Conservation (phyloP, 2,329 filamentous ascomycete genomes). For the Cladosporium austrohemisphaericum region DNA sequence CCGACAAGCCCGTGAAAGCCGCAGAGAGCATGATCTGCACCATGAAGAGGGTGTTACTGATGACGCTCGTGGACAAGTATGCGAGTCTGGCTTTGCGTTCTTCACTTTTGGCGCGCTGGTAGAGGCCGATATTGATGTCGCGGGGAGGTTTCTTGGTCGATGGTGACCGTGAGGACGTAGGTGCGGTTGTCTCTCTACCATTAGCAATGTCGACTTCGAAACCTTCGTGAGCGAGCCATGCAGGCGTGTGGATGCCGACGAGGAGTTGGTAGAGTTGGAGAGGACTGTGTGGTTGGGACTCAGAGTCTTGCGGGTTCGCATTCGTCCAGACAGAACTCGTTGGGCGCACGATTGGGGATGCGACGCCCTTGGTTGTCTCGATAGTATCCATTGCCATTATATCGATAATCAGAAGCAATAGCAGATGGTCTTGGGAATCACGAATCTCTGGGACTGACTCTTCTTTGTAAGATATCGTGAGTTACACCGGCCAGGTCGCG, state of each 20-base stretch:
- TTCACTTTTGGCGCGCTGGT: neutral
- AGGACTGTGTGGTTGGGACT: neutral
- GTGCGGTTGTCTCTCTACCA: neutral
- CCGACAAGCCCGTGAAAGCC: constrained; percentile 17
- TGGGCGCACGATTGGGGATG: no score
- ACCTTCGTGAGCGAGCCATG: neutral
- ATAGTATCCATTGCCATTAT: no score
- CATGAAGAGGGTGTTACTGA: constrained; percentile 12
- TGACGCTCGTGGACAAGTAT: constrained; percentile 8
- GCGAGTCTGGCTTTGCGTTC: neutral
- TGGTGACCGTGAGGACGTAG: no score
- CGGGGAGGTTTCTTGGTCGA: no score
- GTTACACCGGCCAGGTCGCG: no score
- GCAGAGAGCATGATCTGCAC: constrained; percentile 18
- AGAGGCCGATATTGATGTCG: neutral
- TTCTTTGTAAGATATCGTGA: no score
- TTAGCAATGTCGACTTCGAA: neutral
- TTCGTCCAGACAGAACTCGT: no score
- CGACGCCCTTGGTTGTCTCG: no score
- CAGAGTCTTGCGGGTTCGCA: neutral
- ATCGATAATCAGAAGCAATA: no score
- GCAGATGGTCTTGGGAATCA: no score
- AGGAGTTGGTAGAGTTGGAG: neutral
- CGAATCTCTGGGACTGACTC: no score
- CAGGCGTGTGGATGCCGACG: neutral